phyloP scores from a whole-genome alignment of 2,329 filamentous ascomycete genomes.

The Neopestalotiopsis sp. region DNA sequence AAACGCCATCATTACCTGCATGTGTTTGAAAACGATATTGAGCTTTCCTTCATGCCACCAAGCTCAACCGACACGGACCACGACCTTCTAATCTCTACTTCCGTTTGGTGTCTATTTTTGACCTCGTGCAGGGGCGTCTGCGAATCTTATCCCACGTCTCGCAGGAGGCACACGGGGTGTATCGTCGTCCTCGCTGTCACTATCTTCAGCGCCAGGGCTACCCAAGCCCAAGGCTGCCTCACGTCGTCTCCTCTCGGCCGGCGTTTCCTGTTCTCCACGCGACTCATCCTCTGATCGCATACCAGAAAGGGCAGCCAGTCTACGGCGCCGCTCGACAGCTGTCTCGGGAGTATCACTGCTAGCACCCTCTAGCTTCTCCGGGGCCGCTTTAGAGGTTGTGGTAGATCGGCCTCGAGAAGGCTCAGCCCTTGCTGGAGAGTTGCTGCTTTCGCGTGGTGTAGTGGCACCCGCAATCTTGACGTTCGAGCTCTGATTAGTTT shows the following conservation, averaged over 20 bases:
- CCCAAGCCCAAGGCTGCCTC: slow-evolving; percentile 74
- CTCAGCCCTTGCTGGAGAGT: slow-evolving; percentile 6
- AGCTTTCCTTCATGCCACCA: not conserved
- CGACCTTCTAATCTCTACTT: not conserved
- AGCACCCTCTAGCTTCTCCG: slow-evolving; percentile 23
- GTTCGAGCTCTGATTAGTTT: slow-evolving; percentile 20
- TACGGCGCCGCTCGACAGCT: slow-evolving; percentile 70
- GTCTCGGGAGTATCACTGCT: slow-evolving; percentile 63
- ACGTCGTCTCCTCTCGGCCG: slow-evolving; percentile 74
- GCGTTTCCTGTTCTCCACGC: slow-evolving; percentile 64
- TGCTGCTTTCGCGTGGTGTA: not conserved
- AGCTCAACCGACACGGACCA: slow-evolving; percentile 14
- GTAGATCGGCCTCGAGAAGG: slow-evolving; percentile 11
- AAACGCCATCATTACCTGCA: slow-evolving; percentile 4
- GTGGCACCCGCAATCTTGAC: slow-evolving; percentile 1
- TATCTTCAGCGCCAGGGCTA: slow-evolving; percentile 46
- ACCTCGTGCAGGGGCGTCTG: slow-evolving; percentile 48
- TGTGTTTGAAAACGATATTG: not conserved
- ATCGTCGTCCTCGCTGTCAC: slow-evolving; percentile 64
- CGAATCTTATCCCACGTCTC: slow-evolving; percentile 66
- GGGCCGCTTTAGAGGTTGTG: not conserved
- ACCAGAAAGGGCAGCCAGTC: slow-evolving; percentile 59
- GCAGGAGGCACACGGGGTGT: slow-evolving; percentile 57
- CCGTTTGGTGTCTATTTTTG: slow-evolving; percentile 21
- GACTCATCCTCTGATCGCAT: slow-evolving; percentile 50